Evolutionary conservation across 192 early-diverging fungal species (phyloP), one percentile per base, ranked within the genome.

Genomic region (Kickxella alabastrina): DNA sequence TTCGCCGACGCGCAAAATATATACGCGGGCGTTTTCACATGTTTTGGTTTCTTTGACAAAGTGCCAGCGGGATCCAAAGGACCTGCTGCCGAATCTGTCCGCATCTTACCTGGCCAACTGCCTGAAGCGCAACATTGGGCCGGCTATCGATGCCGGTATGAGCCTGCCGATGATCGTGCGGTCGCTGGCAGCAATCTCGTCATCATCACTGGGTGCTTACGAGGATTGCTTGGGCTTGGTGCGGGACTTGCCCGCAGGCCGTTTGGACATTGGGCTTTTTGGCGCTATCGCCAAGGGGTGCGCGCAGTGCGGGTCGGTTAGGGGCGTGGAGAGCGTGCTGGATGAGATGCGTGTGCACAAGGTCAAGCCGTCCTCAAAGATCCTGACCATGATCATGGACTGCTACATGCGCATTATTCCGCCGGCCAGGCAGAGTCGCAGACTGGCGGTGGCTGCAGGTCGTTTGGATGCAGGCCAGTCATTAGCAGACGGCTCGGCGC

Each of bases 281-380:
- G 55, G 49, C 14, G 65, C 72, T 3, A 57, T 66, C 26, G 57
- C 57, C 0, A 15, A 25, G 8, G 65, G 65, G 9, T 75, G 65
- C 39, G 36, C 57, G 4, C 49, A 32, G 19, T 41, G 28, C 9
- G 55, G 61, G 13, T 32, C 25, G 10, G 22, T 42, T 10, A 34
- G 9, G 6, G 73, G 58, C 12, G 46, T 74, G 12, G 37, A 59
- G 8, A 29, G 12, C 0, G 51, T 61, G 15, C 42, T 62, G 14
- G 46, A 43, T 0, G 43, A 37, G 24, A 56, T 68, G 52, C 38
- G 19, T 27, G 18, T 31, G 7, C 38, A 21, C 6, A 35, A 49
- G 3, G 26, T 64, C 6, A 2, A 12, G 37, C 46, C 53, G 3
- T 38, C 36, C 10, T 14, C 41, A 31, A 43, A 26, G 5, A 15